Evolutionary conservation across 257 asterid species (phyloP), one percentile per base, ranked within the genome.

Genomic region (Primulina eburnea): DNA sequence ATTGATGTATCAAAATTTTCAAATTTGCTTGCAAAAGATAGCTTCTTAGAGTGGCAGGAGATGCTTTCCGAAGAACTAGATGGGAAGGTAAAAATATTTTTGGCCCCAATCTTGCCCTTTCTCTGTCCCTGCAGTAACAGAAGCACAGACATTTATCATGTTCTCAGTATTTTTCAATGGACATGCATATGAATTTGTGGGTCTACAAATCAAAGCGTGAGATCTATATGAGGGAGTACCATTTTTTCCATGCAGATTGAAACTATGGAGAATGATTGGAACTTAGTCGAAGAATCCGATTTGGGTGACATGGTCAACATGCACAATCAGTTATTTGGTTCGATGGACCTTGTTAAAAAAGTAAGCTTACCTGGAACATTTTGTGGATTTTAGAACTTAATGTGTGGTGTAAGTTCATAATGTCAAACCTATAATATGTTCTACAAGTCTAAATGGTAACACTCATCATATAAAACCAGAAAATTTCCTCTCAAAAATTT

Each of bases 281-380:
- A 82, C 64, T 68, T 59, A 69, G 80, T 81, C 24, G 82, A 87
- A 67, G 96, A 84, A 18, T 76, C 82, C 7, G 70, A 81, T 72
- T 76, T 89, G 81, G 88, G 76, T 78, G 90, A 83, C 60, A 80
- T 85, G 68, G 83, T 91, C 83, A 69, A 78, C 70, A 78, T 89
- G 71, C 96, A 94, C 77, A 86, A 78, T 69, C 89, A 80, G 80
- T 77, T 94, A 76, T 94, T 91, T 82, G 97, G 96, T 52, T 90
- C 96, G 17, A 60, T 71, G 61, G 95, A 89, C 81, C 91, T 90
- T 64, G 76, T 81, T 75, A 80, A 77, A 77, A 72, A n/a, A 50
- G 95, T 88, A 78, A 76, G 90, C 69, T 30, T 40, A 58, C 47
- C 50, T 24, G 9, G 16, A 65, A 10, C 56, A 7, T 34, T n/a